phyloP scores from a whole-genome alignment of 23 red algal genomes.

The Chondrus crispus region DNA sequence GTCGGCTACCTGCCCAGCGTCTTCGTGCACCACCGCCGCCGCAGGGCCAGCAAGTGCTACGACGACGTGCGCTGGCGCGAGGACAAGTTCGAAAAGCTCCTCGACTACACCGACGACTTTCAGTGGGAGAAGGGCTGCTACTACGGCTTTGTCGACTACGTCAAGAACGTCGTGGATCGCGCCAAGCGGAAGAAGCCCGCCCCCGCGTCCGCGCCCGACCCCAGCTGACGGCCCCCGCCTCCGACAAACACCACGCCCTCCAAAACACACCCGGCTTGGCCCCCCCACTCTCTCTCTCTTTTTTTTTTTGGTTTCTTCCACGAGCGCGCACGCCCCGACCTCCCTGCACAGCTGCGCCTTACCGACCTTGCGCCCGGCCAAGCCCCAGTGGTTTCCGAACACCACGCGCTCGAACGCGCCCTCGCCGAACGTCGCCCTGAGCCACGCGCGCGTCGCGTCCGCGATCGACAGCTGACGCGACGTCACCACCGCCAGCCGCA shows the following conservation, averaged over 20 bases:
- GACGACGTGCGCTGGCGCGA: constrained; percentile 21
- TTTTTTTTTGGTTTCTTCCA: constrained; percentile 88
- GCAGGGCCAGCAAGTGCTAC: constrained; percentile 19
- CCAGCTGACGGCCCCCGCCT: no score
- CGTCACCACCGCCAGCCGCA: constrained; percentile 77
- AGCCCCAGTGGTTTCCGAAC: constrained; percentile 87
- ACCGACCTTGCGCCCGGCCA: constrained; percentile 26
- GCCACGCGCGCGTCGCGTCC: constrained; percentile 64
- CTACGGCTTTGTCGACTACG: constrained; percentile 16
- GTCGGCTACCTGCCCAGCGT: constrained; percentile 50
- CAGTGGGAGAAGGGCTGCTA: constrained; percentile 27
- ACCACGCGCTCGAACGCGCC: constrained; percentile 48
- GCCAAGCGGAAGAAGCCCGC: no score
- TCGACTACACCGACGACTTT: constrained; percentile 48
- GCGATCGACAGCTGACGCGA: constrained; percentile 75
- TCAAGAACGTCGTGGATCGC: no score
- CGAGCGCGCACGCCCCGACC: constrained; percentile 52
- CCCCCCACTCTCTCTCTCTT: no score
- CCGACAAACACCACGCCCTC: no score
- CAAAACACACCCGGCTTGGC: no score
- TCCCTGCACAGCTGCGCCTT: constrained; percentile 76
- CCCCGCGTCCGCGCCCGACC: no score
- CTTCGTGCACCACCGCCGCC: constrained; percentile 28
- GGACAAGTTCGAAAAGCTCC: constrained; percentile 29
- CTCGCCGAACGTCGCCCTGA: constrained; percentile 30